Base-by-base conservation (phyloP, 306 rosid species). In the Amphicarpaea edgeworthii region DNA sequence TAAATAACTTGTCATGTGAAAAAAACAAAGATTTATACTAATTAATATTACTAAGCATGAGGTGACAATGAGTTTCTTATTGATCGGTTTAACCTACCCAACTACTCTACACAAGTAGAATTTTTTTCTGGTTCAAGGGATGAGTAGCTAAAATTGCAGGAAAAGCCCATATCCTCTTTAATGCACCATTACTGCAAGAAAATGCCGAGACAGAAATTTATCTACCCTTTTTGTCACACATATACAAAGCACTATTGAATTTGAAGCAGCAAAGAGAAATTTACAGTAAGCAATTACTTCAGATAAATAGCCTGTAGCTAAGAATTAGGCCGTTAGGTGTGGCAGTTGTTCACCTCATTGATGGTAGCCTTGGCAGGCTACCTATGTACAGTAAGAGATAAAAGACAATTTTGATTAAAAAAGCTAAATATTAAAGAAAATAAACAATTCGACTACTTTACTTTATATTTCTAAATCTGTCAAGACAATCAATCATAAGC, bases 121-220 rank as follows among this genome's bases (percentile, higher is more conserved):
- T n/a, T n/a, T 15, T 62, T 62, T 62, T 24, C 24, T 46, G 14
- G 16, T 28, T 12, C n/a, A 30, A 9, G 65, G n/a, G 23, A 8
- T 21, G 64, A 23, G 16, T 23, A 65, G 73, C 46, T 26, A 76
- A 51, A 59, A 64, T 24, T 65, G 7, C 15, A 64, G 34, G 11
- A 58, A 46, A 16, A 17, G 16, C 7, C 62, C 11, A 16, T 65
- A 1, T 42, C 10, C 28, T 76, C 6, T 81, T 76, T 62, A 75
- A 69, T 70, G 77, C 54, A 24, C n/a, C 73, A 75, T 68, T 46
- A 68, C 65, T 59, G 47, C 62, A 70, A 69, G 42, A 60, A 38
- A 53, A 28, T 73, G 47, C 15, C 6, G 23, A 65, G 71, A 59
- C 43, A 46, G 61, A 50, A 28, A 32, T 49, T 55, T 51, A 65